Conservation (phyloP, 2,329 filamentous ascomycete genomes). For the Epichloe bromicola region DNA sequence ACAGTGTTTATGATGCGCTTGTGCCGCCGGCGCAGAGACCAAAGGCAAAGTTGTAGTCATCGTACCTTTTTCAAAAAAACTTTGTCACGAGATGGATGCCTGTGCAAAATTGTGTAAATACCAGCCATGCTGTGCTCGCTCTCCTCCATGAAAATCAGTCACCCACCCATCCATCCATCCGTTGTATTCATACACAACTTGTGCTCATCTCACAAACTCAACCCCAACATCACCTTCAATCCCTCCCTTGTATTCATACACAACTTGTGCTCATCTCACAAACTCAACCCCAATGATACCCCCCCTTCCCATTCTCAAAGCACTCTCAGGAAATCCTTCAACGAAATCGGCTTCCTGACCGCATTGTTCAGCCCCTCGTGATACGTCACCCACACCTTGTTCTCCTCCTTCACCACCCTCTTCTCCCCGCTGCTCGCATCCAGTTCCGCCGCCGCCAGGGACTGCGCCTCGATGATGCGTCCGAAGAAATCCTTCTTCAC, state of each 20-base stretch:
- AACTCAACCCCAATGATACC: not conserved
- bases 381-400: slow-evolving; percentile 71
- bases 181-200: too few species aligned
- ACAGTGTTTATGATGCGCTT: slow-evolving; percentile 40
- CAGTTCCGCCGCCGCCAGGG: slow-evolving; percentile 26
- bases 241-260: too few species aligned
- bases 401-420: slow-evolving; percentile 32
- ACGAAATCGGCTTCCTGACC: slow-evolving; percentile 72
- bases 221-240: too few species aligned
- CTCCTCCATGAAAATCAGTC: too few species aligned
- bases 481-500: slow-evolving; percentile 81
- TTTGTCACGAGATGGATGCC: too few species aligned
- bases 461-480: slow-evolving; percentile 42
- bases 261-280: too few species aligned
- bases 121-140: too few species aligned
- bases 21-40: slow-evolving; percentile 37
- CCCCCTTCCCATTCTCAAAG: slow-evolving; percentile 26
- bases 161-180: too few species aligned
- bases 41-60: slow-evolving; percentile 32
- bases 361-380: slow-evolving; percentile 89
- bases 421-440: slow-evolving; percentile 25
- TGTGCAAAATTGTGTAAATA: too few species aligned
- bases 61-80: too few species aligned
- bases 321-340: slow-evolving; percentile 63
- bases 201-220: too few species aligned